These are phyloP conservation scores for Mariannaea sp. DNA, from an alignment of 2,329 filamentous ascomycete species.

Conservation along the genomic window DNA sequence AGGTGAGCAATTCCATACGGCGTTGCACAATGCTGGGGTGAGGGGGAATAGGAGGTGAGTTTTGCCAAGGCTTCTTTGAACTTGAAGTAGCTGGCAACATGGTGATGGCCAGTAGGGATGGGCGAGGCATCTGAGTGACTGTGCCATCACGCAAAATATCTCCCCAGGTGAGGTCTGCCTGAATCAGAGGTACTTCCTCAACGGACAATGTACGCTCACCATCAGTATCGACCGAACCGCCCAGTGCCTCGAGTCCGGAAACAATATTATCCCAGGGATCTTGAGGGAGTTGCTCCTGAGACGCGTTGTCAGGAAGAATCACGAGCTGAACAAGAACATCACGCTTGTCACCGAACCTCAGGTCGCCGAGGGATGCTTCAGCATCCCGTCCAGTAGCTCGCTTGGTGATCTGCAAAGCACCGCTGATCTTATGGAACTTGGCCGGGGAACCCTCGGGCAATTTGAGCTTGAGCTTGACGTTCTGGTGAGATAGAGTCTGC, in stretches of 20 bases:
- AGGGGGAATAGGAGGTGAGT: conserved; percentile 83
- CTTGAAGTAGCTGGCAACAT: conserved; percentile 77
- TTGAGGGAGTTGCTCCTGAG: conserved; percentile 83
- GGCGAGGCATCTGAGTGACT: conserved; percentile 82
- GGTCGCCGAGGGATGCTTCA: conserved; percentile 87
- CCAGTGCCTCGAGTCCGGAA: conserved; percentile 90
- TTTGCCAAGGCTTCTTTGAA: conserved; percentile 68
- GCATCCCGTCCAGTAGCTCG: conserved; percentile 92
- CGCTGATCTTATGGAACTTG: conserved; percentile 98
- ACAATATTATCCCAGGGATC: conserved; percentile 98
- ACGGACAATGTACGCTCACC: conserved; percentile 83
- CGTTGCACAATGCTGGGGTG: conserved; percentile 95
- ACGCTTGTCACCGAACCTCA: conserved; percentile 92
- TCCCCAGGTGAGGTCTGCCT: conserved; percentile 91
- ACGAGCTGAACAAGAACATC: conserved; percentile 94
- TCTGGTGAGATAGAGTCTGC: conserved; percentile 96
- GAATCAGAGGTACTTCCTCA: conserved; percentile 92
- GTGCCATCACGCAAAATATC: conserved; percentile 91
- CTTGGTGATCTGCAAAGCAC: conserved; percentile 94
- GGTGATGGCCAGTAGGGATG: conserved; percentile 90
- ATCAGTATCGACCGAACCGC: conserved; percentile 84
- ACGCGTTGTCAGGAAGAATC: conserved; percentile 83
- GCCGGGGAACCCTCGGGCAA: conserved; percentile 95
- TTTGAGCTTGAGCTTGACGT: conserved; percentile 92
- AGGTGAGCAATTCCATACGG: conserved; percentile 96